Conservation (phyloP, 1,284 basidiomycete genomes). For the Microbotryum intermedium region DNA sequence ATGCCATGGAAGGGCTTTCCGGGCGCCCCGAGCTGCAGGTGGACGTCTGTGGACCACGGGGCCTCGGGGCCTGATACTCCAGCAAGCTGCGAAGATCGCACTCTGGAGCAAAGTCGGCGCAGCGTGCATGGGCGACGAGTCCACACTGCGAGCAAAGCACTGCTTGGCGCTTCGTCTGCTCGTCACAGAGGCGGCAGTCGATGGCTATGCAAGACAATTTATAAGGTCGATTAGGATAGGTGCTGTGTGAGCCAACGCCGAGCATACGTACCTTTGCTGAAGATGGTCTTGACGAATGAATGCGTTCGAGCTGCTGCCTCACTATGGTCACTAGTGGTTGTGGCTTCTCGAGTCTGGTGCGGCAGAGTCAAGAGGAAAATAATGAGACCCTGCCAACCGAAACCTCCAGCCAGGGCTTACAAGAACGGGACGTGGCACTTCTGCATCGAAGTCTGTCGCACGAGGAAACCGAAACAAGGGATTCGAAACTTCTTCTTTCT, state of each 20-base stretch:
- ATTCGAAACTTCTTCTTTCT: no score
- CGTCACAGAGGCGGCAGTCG: conserved; percentile 71
- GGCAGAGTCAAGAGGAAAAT: background rate
- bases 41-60: no score
- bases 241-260: background rate
- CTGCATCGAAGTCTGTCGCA: no score
- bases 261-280: conserved; percentile 69
- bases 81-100: conserved; percentile 59
- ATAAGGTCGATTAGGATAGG: conserved; percentile 7
- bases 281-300: conserved; percentile 80
- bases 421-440: no score
- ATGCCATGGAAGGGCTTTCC: no score
- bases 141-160: conserved; percentile 83
- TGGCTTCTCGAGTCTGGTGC: background rate
- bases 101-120: conserved; percentile 60
- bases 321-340: background rate
- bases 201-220: conserved; percentile 52
- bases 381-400: background rate
- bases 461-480: no score
- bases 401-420: no score
- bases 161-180: conserved; percentile 72
- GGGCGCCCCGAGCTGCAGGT: no score
- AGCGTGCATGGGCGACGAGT: conserved; percentile 75
- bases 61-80: no score
- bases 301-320: conserved; percentile 42